phyloP scores from a whole-genome alignment of 1,284 basidiomycete species.

The Gomphus bonarii region DNA sequence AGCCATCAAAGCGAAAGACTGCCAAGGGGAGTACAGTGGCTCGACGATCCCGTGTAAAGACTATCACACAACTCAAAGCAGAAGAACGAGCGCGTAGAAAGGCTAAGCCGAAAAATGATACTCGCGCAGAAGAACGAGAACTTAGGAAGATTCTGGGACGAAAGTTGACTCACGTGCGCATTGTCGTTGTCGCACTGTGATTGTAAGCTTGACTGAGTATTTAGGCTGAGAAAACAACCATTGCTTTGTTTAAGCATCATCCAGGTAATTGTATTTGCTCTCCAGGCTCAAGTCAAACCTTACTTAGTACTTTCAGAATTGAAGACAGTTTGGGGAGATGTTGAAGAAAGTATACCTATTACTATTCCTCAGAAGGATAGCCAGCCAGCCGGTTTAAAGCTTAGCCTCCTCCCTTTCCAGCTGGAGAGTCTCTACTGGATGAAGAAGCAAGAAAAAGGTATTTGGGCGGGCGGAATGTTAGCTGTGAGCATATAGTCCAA shows the following conservation, averaged over 20 bases:
- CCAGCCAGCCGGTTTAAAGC: slow-evolving; percentile 76
- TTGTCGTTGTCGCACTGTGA: slow-evolving; percentile 13
- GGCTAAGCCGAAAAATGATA: slow-evolving; percentile 22
- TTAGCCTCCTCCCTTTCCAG: slow-evolving; percentile 71
- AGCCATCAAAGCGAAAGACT: slow-evolving; percentile 12
- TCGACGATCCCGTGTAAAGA: slow-evolving; percentile 25
- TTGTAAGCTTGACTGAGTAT: not conserved
- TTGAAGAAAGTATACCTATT: slow-evolving; percentile 56
- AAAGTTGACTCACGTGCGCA: slow-evolving; percentile 52
- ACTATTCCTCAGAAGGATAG: slow-evolving; percentile 61
- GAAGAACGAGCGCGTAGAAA: slow-evolving; percentile 19
- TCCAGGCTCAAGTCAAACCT: not conserved
- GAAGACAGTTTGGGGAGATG: slow-evolving; percentile 78
- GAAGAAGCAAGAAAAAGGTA: slow-evolving; percentile 82
- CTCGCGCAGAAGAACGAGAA: slow-evolving; percentile 38
- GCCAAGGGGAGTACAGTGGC: slow-evolving; percentile 6
- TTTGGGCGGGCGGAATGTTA: slow-evolving; percentile 90
- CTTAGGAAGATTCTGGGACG: slow-evolving; percentile 51
- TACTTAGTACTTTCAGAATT: slow-evolving; percentile 43
- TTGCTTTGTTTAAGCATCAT: slow-evolving; percentile 56
- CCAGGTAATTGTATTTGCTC: slow-evolving; percentile 24
- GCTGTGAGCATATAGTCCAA: slow-evolving; percentile 45
- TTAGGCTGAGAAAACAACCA: slow-evolving; percentile 68
- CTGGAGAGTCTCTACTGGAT: slow-evolving; percentile 95
- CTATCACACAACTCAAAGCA: slow-evolving; percentile 24